Evolutionary conservation across 2,329 filamentous ascomycete species (phyloP).

Genomic region (Aschersonia sp.): DNA sequence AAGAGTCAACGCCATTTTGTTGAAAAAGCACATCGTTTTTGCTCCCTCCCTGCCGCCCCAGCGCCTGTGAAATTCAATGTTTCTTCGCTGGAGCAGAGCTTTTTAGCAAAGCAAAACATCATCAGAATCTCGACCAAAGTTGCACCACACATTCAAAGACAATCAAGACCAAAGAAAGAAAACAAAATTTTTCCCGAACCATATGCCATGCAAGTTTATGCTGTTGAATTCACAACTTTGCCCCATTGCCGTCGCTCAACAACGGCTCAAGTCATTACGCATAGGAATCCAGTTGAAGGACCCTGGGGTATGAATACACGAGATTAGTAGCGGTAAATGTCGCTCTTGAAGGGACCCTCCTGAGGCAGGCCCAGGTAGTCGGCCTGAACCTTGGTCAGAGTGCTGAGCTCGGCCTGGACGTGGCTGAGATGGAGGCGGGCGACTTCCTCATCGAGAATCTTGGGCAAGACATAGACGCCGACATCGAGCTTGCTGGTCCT

Average conservation of each 20-base stretch:
- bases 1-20: conserved; percentile 23
- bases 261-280: conserved; percentile 20
- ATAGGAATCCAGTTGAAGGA: conserved; percentile 25
- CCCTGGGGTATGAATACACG: conserved; percentile 19
- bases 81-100: no score
- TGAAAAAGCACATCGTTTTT: conserved; percentile 25
- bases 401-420: conserved; percentile 87
- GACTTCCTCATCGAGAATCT: conserved; percentile 98
- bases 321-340: conserved; percentile 46
- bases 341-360: conserved; percentile 91
- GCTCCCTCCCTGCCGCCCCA: conserved; percentile 15
- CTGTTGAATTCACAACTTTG: conserved; percentile 29
- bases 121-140: conserved; percentile 1
- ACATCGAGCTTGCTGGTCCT: conserved; percentile 80
- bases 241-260: conserved; percentile 16
- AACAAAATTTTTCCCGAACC: conserved; percentile 14
- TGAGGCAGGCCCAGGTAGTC: conserved; percentile 82
- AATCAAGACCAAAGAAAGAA: conserved; percentile 2
- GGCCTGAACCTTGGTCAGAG: conserved; percentile 72
- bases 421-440: conserved; percentile 85
- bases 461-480: conserved; percentile 80
- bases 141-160: conserved; percentile 1
- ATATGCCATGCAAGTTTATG: conserved; percentile 26
- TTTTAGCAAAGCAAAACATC: not conserved
- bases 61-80: conserved; percentile 1